phyloP scores from a whole-genome alignment of 768 basidiomycete species.

The Suillus subalutaceus region DNA sequence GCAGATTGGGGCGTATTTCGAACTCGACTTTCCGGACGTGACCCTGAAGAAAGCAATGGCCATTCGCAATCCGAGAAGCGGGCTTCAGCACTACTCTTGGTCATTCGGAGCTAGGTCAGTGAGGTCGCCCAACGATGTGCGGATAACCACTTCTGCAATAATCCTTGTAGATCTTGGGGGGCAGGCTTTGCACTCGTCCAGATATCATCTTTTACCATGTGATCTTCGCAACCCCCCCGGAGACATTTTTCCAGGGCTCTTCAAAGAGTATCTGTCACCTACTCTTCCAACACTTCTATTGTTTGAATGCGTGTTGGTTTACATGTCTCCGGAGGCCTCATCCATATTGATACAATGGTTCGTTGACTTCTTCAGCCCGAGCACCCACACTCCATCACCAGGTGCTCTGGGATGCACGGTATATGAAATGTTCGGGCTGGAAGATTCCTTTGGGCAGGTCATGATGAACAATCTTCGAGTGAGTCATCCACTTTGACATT shows the following conservation, averaged over 20 bases:
- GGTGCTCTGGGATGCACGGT: conserved; percentile 57
- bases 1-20: conserved; percentile 66
- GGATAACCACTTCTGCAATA: conserved; percentile 33
- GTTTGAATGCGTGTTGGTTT: conserved; percentile 93
- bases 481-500: conserved; percentile 16
- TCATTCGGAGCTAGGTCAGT: conserved; percentile 15
- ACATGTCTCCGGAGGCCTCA: conserved; percentile 69
- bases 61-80: conserved; percentile 64
- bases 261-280: conserved; percentile 52
- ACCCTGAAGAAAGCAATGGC: conserved; percentile 83
- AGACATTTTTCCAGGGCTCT: conserved; percentile 44
- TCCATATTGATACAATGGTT: conserved; percentile 75
- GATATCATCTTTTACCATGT: conserved; percentile 72
- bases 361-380: conserved; percentile 47
- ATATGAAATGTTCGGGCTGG: conserved; percentile 93
- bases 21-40: conserved; percentile 89
- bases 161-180: conserved; percentile 69
- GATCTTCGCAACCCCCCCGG: conserved; percentile 72
- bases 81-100: conserved; percentile 26
- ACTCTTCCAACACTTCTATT: conserved; percentile 79
- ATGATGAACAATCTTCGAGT: conserved; percentile 91
- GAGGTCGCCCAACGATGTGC: conserved; percentile 17
- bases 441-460: conserved; percentile 88
- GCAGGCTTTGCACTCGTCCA: conserved; percentile 51
- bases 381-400: not conserved